Evolutionary conservation across 192 early-diverging fungal genomes (phyloP).

Genomic region (Irineochytrium annulatum): DNA sequence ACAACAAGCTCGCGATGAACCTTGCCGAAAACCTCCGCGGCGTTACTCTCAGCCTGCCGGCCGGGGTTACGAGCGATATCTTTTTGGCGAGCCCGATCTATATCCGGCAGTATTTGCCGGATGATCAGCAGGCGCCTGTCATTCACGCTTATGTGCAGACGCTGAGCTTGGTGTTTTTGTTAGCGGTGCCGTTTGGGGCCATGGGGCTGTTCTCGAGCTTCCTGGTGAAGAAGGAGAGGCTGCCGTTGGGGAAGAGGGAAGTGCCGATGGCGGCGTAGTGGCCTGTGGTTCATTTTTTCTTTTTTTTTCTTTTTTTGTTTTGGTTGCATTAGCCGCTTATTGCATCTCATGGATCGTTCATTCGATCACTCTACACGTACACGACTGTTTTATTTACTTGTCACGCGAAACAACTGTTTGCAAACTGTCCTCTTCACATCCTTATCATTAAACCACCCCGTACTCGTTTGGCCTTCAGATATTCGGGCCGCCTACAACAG

Average conservation of each 20-base stretch:
- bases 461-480: no score
- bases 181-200: slow-evolving; percentile 18
- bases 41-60: neutral
- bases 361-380: no score
- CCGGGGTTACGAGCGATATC: neutral
- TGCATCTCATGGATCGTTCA: no score
- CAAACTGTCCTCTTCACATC: no score
- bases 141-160: slow-evolving; percentile 23
- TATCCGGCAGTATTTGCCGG: neutral
- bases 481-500: no score
- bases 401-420: no score
- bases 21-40: slow-evolving; percentile 9
- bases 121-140: slow-evolving; percentile 5
- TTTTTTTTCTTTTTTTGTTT: neutral
- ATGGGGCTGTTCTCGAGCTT: slow-evolving; percentile 9
- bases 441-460: no score
- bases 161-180: slow-evolving; percentile 18
- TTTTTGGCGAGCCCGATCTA: neutral
- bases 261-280: neutral
- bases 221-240: slow-evolving; percentile 29
- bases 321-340: neutral
- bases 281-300: neutral
- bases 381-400: no score
- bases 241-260: slow-evolving; percentile 13
- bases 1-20: slow-evolving; percentile 49